These are phyloP conservation scores for Fusarium pseudonygamai DNA, from an alignment of 2,329 filamentous ascomycete species.

Conservation along the genomic window DNA sequence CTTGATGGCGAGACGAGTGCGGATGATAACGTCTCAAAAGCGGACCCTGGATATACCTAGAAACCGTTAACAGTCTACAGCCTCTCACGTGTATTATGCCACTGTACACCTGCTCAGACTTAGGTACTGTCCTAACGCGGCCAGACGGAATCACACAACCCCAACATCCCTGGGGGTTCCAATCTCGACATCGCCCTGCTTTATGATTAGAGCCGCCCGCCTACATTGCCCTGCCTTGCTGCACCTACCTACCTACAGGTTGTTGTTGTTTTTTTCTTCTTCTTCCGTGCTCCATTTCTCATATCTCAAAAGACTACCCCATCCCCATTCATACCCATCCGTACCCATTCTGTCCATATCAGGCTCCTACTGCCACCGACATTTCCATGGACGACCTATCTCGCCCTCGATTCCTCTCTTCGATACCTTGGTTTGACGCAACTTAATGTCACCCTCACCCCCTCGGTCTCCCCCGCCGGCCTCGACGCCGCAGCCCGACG, in stretches of 20 bases:
- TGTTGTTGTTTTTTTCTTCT: conserved; percentile 1
- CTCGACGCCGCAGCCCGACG: conserved; percentile 48
- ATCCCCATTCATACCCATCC: not conserved
- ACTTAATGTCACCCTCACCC: conserved; percentile 43
- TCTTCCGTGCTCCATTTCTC: conserved; percentile 28
- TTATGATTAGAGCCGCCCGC: conserved; percentile 44
- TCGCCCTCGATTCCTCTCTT: conserved; percentile 32
- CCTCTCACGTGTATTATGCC: not conserved
- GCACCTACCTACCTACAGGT: not conserved
- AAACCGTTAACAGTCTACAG: conserved; percentile 24
- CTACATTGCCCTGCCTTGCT: not conserved
- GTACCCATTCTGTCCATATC: not conserved
- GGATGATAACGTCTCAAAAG: conserved; percentile 42
- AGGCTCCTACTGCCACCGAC: conserved; percentile 32
- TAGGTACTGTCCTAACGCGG: conserved; percentile 36
- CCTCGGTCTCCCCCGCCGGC: conserved; percentile 38
- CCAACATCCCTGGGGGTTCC: conserved; percentile 40
- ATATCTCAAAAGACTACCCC: conserved; percentile 9
- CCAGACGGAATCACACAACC: conserved; percentile 38
- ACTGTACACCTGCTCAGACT: not conserved
- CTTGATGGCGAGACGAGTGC: conserved; percentile 37
- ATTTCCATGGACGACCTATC: conserved; percentile 43
- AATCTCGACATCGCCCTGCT: conserved; percentile 46
- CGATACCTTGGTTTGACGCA: conserved; percentile 38
- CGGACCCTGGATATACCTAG: conserved; percentile 17